These are phyloP conservation scores for Fusarium proliferatum DNA, from an alignment of 2,329 filamentous ascomycete species.

Conservation along the genomic window DNA sequence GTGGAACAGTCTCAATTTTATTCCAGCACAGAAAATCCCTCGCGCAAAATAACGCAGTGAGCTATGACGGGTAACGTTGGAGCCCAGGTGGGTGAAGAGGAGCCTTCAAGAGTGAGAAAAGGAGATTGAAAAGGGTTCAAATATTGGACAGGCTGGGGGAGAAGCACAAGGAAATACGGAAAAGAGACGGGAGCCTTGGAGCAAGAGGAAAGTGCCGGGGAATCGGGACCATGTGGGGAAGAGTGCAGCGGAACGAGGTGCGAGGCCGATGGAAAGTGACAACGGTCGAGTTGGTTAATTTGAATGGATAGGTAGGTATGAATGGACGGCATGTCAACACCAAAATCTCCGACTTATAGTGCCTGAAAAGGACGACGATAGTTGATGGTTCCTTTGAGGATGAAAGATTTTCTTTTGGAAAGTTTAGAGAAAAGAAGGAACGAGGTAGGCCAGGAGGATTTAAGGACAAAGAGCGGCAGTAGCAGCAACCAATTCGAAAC, in stretches of 20 bases:
- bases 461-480: not conserved
- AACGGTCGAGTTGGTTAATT: slow-evolving; percentile 9
- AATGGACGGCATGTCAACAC: slow-evolving; percentile 10
- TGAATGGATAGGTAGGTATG: slow-evolving; percentile 11
- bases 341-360: not conserved
- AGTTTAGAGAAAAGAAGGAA: not conserved
- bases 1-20: slow-evolving; percentile 15
- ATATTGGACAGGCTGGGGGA: slow-evolving; percentile 14
- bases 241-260: slow-evolving; percentile 8
- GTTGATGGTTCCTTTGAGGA: not conserved
- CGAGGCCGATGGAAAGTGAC: not conserved
- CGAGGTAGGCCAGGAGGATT: slow-evolving; percentile 7
- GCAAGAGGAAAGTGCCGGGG: slow-evolving; percentile 35
- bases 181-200: slow-evolving; percentile 20
- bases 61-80: slow-evolving; percentile 4
- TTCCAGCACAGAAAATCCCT: slow-evolving; percentile 22
- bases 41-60: slow-evolving; percentile 17
- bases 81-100: not conserved
- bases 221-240: slow-evolving; percentile 37
- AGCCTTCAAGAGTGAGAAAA: slow-evolving; percentile 3
- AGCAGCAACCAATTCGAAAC: not conserved
- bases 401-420: not conserved
- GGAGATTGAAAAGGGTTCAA: slow-evolving; percentile 22
- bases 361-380: not conserved
- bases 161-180: slow-evolving; percentile 24